Evolutionary conservation across 345 rosid genomes (phyloP).

Genomic region (Gossypium rotundifolium): DNA sequence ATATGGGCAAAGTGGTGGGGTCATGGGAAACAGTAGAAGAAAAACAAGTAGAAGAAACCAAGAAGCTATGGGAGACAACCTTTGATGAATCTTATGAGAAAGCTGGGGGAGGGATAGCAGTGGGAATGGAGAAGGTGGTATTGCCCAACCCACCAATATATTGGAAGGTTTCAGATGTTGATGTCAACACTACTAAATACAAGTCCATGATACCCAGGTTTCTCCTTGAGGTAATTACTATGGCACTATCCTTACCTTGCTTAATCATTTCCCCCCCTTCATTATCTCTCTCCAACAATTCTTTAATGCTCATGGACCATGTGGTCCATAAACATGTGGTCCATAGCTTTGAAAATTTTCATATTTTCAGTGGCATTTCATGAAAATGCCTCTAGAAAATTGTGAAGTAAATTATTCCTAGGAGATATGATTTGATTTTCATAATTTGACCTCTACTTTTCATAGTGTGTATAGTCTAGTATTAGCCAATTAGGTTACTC

Average conservation of each 20-base stretch:
- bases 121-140: conserved; percentile 23
- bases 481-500: neutral
- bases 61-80: conserved; percentile 50
- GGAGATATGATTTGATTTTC: too few relatives aligned
- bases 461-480: neutral
- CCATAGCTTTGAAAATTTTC: too few relatives aligned
- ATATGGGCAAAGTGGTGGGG: conserved; percentile 37
- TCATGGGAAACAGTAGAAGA: conserved; percentile 44
- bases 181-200: conserved; percentile 62
- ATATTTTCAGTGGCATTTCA: too few relatives aligned
- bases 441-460: too few relatives aligned
- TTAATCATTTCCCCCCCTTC: too few relatives aligned
- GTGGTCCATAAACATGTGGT: too few relatives aligned
- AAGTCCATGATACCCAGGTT: conserved; percentile 71
- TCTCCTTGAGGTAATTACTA: conserved; percentile 51
- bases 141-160: conserved; percentile 34
- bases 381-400: too few relatives aligned
- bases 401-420: too few relatives aligned
- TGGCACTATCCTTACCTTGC: too few relatives aligned
- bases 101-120: conserved; percentile 57
- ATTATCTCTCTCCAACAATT: too few relatives aligned
- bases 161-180: conserved; percentile 70
- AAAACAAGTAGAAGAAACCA: conserved; percentile 44
- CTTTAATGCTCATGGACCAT: too few relatives aligned
- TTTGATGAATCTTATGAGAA: conserved; percentile 80